phyloP scores from a whole-genome alignment of 257 asterid genomes.

The Apocynum venetum region DNA sequence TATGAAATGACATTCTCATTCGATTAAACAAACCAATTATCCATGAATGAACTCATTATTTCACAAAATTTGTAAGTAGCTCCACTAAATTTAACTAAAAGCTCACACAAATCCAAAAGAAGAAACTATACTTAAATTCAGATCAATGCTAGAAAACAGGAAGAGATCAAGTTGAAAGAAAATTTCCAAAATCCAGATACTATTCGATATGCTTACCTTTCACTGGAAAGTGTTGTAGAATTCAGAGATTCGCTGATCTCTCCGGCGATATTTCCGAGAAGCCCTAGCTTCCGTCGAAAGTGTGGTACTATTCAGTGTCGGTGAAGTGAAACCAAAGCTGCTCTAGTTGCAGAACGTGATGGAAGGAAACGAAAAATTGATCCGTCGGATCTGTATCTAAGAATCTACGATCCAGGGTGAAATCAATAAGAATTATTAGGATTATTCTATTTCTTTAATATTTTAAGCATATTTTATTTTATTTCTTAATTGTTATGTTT shows the following conservation, averaged over 20 bases:
- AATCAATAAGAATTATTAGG: no score
- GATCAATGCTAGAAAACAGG: neutral
- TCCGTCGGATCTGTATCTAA: neutral
- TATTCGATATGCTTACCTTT: constrained; percentile 2
- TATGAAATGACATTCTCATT: neutral
- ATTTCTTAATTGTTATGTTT: no score
- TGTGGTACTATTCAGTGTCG: neutral
- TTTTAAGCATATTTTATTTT: no score
- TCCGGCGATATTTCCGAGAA: neutral
- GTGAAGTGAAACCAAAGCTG: constrained; percentile 12
- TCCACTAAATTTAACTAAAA: neutral
- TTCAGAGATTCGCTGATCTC: neutral
- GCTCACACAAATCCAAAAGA: neutral
- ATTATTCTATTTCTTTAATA: no score
- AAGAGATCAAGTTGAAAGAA: neutral
- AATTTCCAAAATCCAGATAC: neutral
- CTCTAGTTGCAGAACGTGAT: neutral
- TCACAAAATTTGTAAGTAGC: neutral
- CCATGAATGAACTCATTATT: neutral
- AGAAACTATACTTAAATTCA: neutral
- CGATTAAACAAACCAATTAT: neutral
- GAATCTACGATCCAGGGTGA: neutral
- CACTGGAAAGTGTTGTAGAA: neutral
- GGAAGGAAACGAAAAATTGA: neutral
- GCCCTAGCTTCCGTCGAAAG: neutral